Base-by-base conservation (phyloP, 352 stramenopile genomes). In the Globisporangium cederbergense region DNA sequence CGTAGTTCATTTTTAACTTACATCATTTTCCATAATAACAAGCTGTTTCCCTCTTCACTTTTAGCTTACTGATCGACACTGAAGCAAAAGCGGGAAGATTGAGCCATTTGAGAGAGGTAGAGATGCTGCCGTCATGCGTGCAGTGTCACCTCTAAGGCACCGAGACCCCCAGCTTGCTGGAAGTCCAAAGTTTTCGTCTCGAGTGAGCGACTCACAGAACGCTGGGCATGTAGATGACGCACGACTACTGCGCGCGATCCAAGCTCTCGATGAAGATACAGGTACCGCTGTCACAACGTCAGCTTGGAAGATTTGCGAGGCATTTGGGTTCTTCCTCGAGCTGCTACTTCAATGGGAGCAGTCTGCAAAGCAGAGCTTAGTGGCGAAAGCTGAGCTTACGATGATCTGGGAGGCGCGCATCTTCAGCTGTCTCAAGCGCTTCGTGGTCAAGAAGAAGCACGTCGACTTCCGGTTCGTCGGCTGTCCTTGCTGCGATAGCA, bases 221-320 rank as follows among this genome's bases (percentile, higher is more conserved):
- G n/a, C 43, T 40, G 53, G 20, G 10, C 54, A 16, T 16, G 34
- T 76, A 13, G 60, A 68, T n/a, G 73, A 85, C 6, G 32, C 66
- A 7, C 69, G 67, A 42, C 43, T 90, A 20, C 65, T 81, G 20
- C 30, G 49, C 49, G 74, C 77, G 9, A 87, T 90, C 18, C 75
- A 79, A 47, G 52, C 65, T 1, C 68, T 90, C 6, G 79, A 90
- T 9, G 45, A 42, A 38, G 53, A 42, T 1, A 30, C 10, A 10
- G 5, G 8, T 58, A 16, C 11, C 5, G 2, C 18, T 18, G 6
- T 30, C 2, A 57, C 20, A 43, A 57, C 20, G 32, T 43, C 36
- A 42, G n/a, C 42, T 25, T 47, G 9, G 13, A 22, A 38, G 14
- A 38, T 55, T 25, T 61, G 59, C 46, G 34, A 71, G n/a, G 62